These are phyloP conservation scores for Angophora floribunda DNA, from an alignment of 345 rosid genomes.

Conservation along the genomic window DNA sequence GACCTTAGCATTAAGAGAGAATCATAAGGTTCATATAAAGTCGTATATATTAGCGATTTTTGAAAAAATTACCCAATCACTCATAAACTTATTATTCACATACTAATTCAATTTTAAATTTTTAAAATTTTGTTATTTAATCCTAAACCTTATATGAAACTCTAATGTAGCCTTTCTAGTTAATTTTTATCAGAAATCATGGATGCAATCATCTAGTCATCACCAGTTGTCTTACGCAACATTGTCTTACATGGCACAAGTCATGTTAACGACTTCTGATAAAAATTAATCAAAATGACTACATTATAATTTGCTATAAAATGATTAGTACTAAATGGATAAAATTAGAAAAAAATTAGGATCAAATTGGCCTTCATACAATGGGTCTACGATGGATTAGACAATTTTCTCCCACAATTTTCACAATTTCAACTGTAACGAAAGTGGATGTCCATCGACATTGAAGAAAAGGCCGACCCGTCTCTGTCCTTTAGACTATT, in stretches of 20 bases:
- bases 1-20: background rate
- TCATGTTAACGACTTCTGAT: rapidly evolving
- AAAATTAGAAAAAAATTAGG: rapidly evolving
- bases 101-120: rapidly evolving
- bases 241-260: background rate
- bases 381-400: background rate
- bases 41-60: background rate
- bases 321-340: background rate
- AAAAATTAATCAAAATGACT: background rate
- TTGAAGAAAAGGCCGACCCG: background rate
- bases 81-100: background rate
- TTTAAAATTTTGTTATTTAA: background rate
- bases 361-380: rapidly evolving
- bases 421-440: background rate
- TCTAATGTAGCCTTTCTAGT: rapidly evolving
- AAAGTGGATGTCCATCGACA: background rate
- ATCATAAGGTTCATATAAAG: background rate
- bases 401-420: background rate
- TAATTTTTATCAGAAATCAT: background rate
- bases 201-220: rapidly evolving
- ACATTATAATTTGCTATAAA: background rate
- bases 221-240: rapidly evolving
- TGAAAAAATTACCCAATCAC: background rate
- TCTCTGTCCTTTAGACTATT: background rate
- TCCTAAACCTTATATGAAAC: background rate